These are phyloP conservation scores for Collybia sordida DNA, from an alignment of 768 basidiomycete genomes.

Conservation along the genomic window DNA sequence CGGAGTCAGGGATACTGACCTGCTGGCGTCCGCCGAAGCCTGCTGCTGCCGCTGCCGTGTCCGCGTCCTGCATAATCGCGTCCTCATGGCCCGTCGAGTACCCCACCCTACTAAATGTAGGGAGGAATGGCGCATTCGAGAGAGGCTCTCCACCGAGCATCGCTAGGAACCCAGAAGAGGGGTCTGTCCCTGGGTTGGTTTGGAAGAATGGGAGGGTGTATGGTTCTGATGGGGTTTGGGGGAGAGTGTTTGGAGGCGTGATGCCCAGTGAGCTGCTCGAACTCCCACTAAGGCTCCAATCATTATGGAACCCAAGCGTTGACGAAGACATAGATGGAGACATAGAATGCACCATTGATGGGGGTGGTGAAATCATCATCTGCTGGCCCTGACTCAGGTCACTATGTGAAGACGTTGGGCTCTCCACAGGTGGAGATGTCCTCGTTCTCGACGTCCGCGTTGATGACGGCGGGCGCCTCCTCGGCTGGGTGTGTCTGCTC, in stretches of 20 bases:
- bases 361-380: background rate
- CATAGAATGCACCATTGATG: background rate
- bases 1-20: conserved; percentile 11
- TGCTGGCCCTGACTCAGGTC: background rate
- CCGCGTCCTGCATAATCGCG: conserved; percentile 7
- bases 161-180: conserved; percentile 29
- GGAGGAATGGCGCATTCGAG: conserved; percentile 37
- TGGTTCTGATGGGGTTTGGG: background rate
- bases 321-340: background rate
- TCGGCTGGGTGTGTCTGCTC: background rate
- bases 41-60: background rate
- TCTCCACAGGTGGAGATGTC: background rate
- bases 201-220: conserved; percentile 10
- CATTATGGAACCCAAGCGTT: background rate
- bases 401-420: background rate
- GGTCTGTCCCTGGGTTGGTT: conserved; percentile 11
- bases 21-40: background rate
- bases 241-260: background rate
- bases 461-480: background rate
- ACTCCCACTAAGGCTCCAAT: background rate
- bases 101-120: conserved; percentile 16
- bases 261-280: background rate
- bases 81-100: conserved; percentile 3
- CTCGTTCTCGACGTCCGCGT: background rate
- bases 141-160: conserved; percentile 42